Base-by-base conservation (phyloP, 2,329 filamentous ascomycete species). In the Calcarisporium arbuscula region DNA sequence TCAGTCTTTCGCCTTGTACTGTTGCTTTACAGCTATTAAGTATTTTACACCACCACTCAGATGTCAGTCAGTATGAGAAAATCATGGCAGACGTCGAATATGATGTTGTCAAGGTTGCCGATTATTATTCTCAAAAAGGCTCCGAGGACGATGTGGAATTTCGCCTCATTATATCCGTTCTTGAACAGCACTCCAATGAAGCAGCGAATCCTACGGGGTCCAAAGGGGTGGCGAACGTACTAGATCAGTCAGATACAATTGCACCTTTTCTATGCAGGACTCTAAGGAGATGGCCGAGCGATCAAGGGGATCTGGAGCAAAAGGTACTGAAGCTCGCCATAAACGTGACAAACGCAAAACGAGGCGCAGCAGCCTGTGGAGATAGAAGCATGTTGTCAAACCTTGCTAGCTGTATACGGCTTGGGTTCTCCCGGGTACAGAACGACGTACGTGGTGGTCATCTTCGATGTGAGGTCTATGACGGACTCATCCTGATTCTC, bases 271-370 rank as follows among this genome's bases (percentile, higher is more conserved):
- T 62, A 8, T 45, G 43, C 26, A 46, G 40, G 19, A 46, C 48
- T 23, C 47, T 61, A 5, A 38, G 45, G 11, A 37, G 43, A 12
- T 62, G 60, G 57, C 50, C 56, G 11, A 46, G 42, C 7, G 45
- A 48, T 15, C 48, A 45, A 8, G 40, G 47, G 1, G 41, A 50
- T 14, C 32, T 58, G 18, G 48, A 57, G 32, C 52, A 49, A 5
- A 43, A 51, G 6, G 45, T 48, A 3, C 42, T 63, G 22, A 63
- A 85, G 37, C 70, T 95, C 5, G 80, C 85, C 22, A 72, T 95
- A 43, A 94, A 94, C 49, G 71, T 89, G 32, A 92, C 88, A 8
- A 95, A 95, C 62, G 85, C 87, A 47, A 84, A 85, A 41, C 61
- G 73, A 11, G 78, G 85, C 10, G 87, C 85, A 26, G 71, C 76